Conservation (phyloP, 169 alveolate species). For the Babesia caballi region DNA sequence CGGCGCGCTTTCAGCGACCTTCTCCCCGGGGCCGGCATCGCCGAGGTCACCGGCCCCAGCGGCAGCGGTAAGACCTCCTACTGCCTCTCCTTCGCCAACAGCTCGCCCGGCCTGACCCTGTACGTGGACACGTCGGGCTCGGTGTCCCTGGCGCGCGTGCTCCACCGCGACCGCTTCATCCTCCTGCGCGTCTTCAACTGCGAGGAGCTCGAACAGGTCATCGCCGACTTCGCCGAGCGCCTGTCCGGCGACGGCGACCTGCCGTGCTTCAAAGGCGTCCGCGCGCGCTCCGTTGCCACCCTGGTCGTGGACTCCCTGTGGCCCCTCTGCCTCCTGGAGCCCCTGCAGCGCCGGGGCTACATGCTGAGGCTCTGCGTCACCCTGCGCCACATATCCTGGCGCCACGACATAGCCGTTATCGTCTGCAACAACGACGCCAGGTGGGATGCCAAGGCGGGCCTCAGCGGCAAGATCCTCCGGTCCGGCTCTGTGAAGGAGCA, state of each 20-base stretch:
- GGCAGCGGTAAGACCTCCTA: conserved; percentile 62
- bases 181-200: conserved; percentile 42
- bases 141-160: conserved; percentile 6
- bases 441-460: neutral
- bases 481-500: neutral
- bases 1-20: conserved; percentile 8
- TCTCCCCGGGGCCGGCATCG: conserved; percentile 45
- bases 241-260: conserved; percentile 11
- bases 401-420: conserved; percentile 28
- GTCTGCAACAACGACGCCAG: conserved; percentile 35
- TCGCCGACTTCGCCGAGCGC: conserved; percentile 22
- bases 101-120: conserved; percentile 16
- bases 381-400: conserved; percentile 48
- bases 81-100: conserved; percentile 30
- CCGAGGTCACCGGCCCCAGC: conserved; percentile 60
- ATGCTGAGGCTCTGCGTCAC: conserved; percentile 14
- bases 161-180: neutral
- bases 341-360: neutral
- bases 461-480: neutral
- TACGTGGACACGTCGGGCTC: conserved; percentile 58
- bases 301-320: conserved; percentile 58
- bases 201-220: conserved; percentile 40
- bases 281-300: conserved; percentile 41
- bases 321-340: conserved; percentile 27
- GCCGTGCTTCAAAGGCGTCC: neutral